Percentiles rank a stretch among this genome's conserved stretches.
Evolutionary conservation across 78 protist species (phyloP).

Genomic region (Dictyostelium intermedium): DNA sequence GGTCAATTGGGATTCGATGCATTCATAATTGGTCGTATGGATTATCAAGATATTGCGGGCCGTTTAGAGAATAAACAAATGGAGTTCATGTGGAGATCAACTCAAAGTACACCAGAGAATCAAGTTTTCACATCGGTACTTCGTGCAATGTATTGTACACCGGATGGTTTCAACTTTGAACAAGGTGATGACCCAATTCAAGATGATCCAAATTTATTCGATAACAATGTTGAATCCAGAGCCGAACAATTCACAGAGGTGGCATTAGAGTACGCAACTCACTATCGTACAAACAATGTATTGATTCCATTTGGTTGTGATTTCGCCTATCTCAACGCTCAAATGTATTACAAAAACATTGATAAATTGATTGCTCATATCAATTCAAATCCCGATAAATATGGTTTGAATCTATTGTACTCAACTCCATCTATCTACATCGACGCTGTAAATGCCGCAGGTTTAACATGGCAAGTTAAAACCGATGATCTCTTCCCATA

Average conservation of each 20-base stretch:
- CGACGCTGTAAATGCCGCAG: constrained; percentile 49
- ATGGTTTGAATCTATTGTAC: constrained; percentile 79
- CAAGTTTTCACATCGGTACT: constrained; percentile 76
- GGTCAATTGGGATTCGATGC: constrained; percentile 88
- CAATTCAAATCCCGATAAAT: constrained; percentile 40
- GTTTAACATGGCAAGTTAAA: constrained; percentile 66
- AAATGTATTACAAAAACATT: constrained; percentile 78
- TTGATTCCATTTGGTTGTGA: constrained; percentile 90
- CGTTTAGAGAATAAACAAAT: constrained; percentile 47
- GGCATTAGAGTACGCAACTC: constrained; percentile 53
- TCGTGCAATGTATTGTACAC: constrained; percentile 74
- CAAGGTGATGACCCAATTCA: constrained; percentile 78
- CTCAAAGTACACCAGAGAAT: constrained; percentile 39
- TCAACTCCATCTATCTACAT: constrained; percentile 81
- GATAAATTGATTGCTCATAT: constrained; percentile 90
- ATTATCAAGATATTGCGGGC: constrained; percentile 78
- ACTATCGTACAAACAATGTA: constrained; percentile 80
- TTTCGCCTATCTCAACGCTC: constrained; percentile 87
- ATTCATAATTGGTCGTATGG: constrained; percentile 92
- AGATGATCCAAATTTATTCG: constrained; percentile 74
- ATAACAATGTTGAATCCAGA: constrained; percentile 25
- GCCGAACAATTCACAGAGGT: constrained; percentile 51
- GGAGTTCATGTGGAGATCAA: constrained; percentile 83
- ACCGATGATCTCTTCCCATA: constrained; percentile 94
- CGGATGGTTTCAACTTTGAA: constrained; percentile 82